Base-by-base conservation (phyloP, 495 filamentous ascomycete species). In the Chaetomidium leptoderma region DNA sequence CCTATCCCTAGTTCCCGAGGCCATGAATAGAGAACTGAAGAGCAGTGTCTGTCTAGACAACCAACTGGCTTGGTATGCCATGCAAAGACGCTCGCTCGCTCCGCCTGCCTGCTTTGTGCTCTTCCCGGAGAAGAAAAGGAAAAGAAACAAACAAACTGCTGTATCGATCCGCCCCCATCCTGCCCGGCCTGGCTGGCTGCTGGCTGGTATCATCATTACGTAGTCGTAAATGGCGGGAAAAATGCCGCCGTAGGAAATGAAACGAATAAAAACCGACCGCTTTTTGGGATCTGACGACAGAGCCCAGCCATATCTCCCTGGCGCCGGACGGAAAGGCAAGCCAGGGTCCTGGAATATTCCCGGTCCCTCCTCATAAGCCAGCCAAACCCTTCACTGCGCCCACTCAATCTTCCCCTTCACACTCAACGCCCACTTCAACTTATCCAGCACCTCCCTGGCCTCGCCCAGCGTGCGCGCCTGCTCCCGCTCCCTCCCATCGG, bases 401-500 rank as follows among this genome's bases (percentile, higher is more conserved):
- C 74, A 76, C 39, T 76, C 72, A 43, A 84, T 75, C 42, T 78
- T 82, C 33, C 76, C 68, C 70, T 85, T 82, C 45, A 90, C 75
- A 39, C 77, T 85, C 19, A 90, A 74, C 35, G 80, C 82, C 85
- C 87, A 89, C 62, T 72, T 83, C 75, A 90, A 77, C 66, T 88
- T 78, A 9, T 78, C 80, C 58, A 90, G 73, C 13, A 83, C 82
- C 65, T 81, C 79, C 60, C 80, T 79, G 51, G 86, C 66, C 60
- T 87, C 83, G 33, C 77, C 68, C n/a, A 88, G 70, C 30, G 76
- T 78, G 27, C 67, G 69, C 44, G 84, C 77, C 56, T 87, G 78
- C 56, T 75, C 76, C 14, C 63, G 69, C 58, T 86, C 83, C 21
- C 83, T 77, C 51, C 75, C 63, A 14, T 68, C 70, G n/a, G 80